These are phyloP conservation scores for Rhizophagus prolifer DNA, from an alignment of 192 early-diverging fungal genomes.

Conservation along the genomic window DNA sequence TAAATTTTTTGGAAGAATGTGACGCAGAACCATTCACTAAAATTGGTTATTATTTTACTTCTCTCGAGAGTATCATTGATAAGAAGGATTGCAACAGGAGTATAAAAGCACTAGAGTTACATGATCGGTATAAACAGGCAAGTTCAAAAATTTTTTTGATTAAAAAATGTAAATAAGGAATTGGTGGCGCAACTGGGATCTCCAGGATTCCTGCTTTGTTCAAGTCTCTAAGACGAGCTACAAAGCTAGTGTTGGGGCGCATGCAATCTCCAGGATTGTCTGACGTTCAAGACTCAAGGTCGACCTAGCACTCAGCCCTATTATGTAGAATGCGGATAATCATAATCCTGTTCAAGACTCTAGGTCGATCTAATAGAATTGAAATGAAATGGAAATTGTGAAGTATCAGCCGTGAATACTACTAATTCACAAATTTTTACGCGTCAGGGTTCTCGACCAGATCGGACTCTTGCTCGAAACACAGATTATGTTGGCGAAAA, in stretches of 20 bases:
- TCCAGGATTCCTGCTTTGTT: not conserved
- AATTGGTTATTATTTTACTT: slow-evolving; percentile 18
- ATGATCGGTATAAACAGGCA: slow-evolving; percentile 6
- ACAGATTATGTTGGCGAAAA: not conserved
- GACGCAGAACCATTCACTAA: not conserved
- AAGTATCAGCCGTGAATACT: slow-evolving; percentile 2
- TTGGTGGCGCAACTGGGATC: not conserved
- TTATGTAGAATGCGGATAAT: not conserved
- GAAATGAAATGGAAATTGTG: not conserved
- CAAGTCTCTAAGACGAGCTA: slow-evolving; percentile 18
- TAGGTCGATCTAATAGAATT: slow-evolving; percentile 18
- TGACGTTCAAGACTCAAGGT: slow-evolving; percentile 7
- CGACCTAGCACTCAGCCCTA: not conserved
- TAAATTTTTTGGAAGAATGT: slow-evolving; percentile 18
- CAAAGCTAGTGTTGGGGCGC: slow-evolving; percentile 15
- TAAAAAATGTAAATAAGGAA: not conserved
- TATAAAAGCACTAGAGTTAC: slow-evolving; percentile 12
- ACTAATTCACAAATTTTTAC: slow-evolving; percentile 8
- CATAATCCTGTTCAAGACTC: not conserved
- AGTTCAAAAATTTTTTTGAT: not conserved
- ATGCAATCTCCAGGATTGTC: slow-evolving; percentile 15
- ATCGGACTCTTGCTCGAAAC: not conserved
- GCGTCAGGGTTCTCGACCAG: not conserved
- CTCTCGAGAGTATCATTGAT: slow-evolving; percentile 8
- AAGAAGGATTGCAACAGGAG: not conserved